A percentile compares a stretch with the other conserved stretches of the same genome.
These are phyloP conservation scores for Candida loeiensis DNA, from an alignment of 805 yeast species.

Conservation along the genomic window DNA sequence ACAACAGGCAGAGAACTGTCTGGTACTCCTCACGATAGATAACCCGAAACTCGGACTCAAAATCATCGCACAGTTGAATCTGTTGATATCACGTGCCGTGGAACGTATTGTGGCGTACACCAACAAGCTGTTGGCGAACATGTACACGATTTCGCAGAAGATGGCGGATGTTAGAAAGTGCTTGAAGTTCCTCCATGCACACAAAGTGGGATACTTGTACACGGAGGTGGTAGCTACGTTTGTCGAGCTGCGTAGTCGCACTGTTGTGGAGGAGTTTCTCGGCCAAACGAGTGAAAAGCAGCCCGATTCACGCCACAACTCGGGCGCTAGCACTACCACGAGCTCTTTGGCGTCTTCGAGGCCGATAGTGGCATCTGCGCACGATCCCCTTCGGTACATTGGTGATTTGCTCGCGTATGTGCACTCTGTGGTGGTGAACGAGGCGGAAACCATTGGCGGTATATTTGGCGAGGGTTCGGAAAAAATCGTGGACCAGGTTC, in stretches of 20 bases:
- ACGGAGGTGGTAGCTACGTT: slow-evolving; percentile 59
- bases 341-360: slow-evolving; percentile 18
- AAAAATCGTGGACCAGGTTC: slow-evolving; percentile 29
- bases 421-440: slow-evolving; percentile 83
- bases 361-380: slow-evolving; percentile 63
- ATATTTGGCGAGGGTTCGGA: slow-evolving; percentile 42
- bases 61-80: slow-evolving; percentile 57
- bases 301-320: slow-evolving; percentile 17
- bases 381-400: slow-evolving; percentile 76
- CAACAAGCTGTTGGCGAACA: slow-evolving; percentile 31
- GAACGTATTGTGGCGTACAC: slow-evolving; percentile 29
- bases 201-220: slow-evolving; percentile 46
- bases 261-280: slow-evolving; percentile 63
- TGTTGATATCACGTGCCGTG: slow-evolving; percentile 41
- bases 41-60: slow-evolving; percentile 63
- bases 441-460: slow-evolving; percentile 67
- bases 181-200: slow-evolving; percentile 23
- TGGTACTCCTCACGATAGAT: slow-evolving; percentile 65
- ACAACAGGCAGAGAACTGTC: slow-evolving; percentile 61
- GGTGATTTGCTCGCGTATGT: slow-evolving; percentile 88
- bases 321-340: slow-evolving; percentile 22
- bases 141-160: slow-evolving; percentile 22
- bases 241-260: slow-evolving; percentile 65
- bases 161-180: slow-evolving; percentile 30
- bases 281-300: slow-evolving; percentile 32